Evolutionary conservation across 2,329 filamentous ascomycete genomes (phyloP), one percentile per base, ranked within the genome.

Genomic region (Pseudocercospora eumusae): DNA sequence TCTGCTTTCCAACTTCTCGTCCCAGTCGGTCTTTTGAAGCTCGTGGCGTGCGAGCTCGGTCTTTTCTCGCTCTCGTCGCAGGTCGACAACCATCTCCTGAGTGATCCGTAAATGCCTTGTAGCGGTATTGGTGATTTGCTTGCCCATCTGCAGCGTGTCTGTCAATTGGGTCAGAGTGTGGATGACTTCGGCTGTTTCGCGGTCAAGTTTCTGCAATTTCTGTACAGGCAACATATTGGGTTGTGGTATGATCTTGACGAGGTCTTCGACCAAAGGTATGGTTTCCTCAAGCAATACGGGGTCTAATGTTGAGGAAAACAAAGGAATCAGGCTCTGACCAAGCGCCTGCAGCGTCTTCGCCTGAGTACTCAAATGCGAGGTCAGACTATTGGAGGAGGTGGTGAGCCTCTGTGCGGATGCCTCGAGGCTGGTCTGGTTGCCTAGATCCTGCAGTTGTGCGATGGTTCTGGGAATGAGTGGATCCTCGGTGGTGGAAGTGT

Each of bases 131-230:
- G 91, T 95, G 0, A 91, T 90, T 76, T 98, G 93, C 11, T 92
- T 88, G 31, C 90, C 92, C 88, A 98, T 96, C 76, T 98, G 93
- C 33, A 99, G 82, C 3, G 91, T 93, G 75, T 99, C 95, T 6
- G 91, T 92, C 4, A 99, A 82, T 68, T 92, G 89, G 69, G 91
- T 92, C 52, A 99, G 84, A 6, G 91, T 91, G 70, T 91, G 85
- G 8, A 93, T 82, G 3, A 91, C 87, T 80, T 90, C 87, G 15
- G 83, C 83, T 15, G 91, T 85, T 15, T 86, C 84, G 21, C 86
- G 72, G 31, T 91, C 83, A 58, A 93, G 80, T 1, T 88, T 87
- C 11, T 90, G 78, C 13, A 93, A 78, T 13, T 84, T 82, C 64
- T 90, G 85, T 64, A 90, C 84, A 11, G 86, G 84, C 61, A 88